phyloP scores from a whole-genome alignment of 768 basidiomycete genomes.

The Kockovaella imperatae region DNA sequence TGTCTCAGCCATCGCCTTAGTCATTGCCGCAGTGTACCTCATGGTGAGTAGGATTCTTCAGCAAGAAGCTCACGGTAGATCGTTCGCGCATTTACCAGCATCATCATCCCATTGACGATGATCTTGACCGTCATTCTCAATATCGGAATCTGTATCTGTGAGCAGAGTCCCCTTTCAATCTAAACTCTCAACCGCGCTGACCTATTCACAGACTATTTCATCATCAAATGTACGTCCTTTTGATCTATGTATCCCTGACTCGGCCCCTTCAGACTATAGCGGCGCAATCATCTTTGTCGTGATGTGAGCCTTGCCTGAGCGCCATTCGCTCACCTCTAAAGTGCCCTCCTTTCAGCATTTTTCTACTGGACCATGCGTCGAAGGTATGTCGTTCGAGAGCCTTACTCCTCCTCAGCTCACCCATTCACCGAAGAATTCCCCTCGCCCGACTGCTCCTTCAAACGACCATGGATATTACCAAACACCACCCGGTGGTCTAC shows the following conservation, averaged over 20 bases:
- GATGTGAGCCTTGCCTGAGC: too few relatives aligned
- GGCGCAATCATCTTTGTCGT: slow-evolving; percentile 78
- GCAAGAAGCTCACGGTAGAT: slow-evolving; percentile 41
- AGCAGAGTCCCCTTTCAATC: slow-evolving; percentile 45
- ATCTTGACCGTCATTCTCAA: slow-evolving; percentile 39
- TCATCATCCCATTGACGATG: slow-evolving; percentile 56
- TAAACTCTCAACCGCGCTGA: slow-evolving; percentile 7
- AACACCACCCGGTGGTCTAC: slow-evolving; percentile 73
- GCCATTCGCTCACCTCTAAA: too few relatives aligned
- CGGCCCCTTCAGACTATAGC: slow-evolving; percentile 48
- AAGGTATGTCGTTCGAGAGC: slow-evolving; percentile 41
- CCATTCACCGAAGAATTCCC: slow-evolving; percentile 60
- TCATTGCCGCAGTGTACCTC: slow-evolving; percentile 61
- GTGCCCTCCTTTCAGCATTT: slow-evolving; percentile 63
- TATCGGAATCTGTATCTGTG: slow-evolving; percentile 67
- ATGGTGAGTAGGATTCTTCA: slow-evolving; percentile 43
- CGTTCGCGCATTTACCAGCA: slow-evolving; percentile 61
- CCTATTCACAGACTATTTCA: slow-evolving; percentile 26
- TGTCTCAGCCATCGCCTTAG: slow-evolving; percentile 59
- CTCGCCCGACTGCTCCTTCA: slow-evolving; percentile 70
- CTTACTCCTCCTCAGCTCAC: background rate
- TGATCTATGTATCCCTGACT: background rate
- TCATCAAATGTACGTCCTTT: slow-evolving; percentile 33
- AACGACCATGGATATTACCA: slow-evolving; percentile 74
- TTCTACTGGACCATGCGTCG: slow-evolving; percentile 55